These are phyloP conservation scores for Kwoniella newhampshirensis DNA, from an alignment of 768 basidiomycete genomes.

Conservation along the genomic window DNA sequence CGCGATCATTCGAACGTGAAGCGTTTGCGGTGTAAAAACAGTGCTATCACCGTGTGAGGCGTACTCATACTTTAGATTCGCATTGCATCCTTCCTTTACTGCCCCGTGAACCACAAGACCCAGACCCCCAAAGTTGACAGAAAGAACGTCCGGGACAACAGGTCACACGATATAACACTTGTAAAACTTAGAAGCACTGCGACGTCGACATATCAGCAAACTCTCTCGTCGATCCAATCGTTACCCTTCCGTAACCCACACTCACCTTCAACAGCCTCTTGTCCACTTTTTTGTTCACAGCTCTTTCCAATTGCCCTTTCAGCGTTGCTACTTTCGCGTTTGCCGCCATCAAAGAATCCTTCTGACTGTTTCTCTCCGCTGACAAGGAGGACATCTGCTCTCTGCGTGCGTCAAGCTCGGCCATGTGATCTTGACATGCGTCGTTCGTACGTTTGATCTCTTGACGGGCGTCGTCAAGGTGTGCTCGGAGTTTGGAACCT, in stretches of 20 bases:
- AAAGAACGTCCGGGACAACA: too few relatives aligned
- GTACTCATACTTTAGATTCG: too few relatives aligned
- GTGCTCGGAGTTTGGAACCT: slow-evolving; percentile 38
- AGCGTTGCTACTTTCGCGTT: slow-evolving; percentile 35
- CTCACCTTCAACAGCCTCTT: slow-evolving; percentile 48
- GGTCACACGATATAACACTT: too few relatives aligned
- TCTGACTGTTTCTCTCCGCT: slow-evolving; percentile 18
- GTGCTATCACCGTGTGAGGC: too few relatives aligned
- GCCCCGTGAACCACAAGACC: too few relatives aligned
- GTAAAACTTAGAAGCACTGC: too few relatives aligned
- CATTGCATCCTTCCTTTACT: too few relatives aligned
- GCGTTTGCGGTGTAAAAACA: too few relatives aligned
- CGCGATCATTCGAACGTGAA: too few relatives aligned
- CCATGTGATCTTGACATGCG: slow-evolving; percentile 31
- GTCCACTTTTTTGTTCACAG: slow-evolving; percentile 36
- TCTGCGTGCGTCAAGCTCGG: slow-evolving; percentile 29
- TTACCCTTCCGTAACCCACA: neutral
- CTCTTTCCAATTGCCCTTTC: slow-evolving; percentile 45
- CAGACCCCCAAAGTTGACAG: too few relatives aligned
- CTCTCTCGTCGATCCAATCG: too few relatives aligned
- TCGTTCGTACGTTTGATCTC: slow-evolving; percentile 25
- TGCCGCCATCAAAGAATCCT: slow-evolving; percentile 31
- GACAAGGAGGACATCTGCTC: slow-evolving; percentile 25
- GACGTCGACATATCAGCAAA: too few relatives aligned
- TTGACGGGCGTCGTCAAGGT: slow-evolving; percentile 37